A percentile compares a stretch with the other conserved stretches of the same genome.
These are phyloP conservation scores for Blepharisma japonicum DNA, from an alignment of 73 alveolate species.

Conservation along the genomic window DNA sequence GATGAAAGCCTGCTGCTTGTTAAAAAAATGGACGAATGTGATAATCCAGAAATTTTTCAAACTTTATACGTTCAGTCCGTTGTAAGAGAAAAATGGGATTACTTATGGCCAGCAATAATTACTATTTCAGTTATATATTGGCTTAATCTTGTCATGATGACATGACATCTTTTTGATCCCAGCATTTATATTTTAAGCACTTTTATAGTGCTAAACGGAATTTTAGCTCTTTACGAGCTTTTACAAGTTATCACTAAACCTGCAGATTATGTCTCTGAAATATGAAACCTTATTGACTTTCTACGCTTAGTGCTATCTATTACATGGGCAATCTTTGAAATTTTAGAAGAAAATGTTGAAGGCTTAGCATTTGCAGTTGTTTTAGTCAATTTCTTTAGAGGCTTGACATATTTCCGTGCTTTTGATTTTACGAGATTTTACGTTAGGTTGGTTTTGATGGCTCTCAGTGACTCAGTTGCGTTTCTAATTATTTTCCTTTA, in stretches of 20 bases:
- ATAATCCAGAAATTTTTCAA: not conserved
- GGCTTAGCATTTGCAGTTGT: not conserved
- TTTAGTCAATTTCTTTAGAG: constrained; percentile 12
- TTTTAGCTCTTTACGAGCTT: not conserved
- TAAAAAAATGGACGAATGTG: not conserved
- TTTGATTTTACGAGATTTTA: constrained; percentile 18
- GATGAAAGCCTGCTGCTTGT: not conserved
- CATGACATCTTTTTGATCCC: not conserved
- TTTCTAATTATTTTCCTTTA: constrained; percentile 14
- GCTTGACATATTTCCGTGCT: constrained; percentile 7
- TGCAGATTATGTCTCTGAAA: not conserved
- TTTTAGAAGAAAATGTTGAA: not conserved
- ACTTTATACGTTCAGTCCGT: not conserved
- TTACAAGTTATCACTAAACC: not conserved
- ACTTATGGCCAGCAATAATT: not conserved
- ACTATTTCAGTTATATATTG: not conserved
- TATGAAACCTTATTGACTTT: not conserved
- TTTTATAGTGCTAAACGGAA: not conserved
- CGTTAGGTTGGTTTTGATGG: not conserved
- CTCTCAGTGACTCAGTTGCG: not conserved
- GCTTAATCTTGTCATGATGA: not conserved
- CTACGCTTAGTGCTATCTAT: not conserved
- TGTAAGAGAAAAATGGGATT: not conserved
- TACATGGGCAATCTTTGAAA: not conserved
- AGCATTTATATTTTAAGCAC: not conserved